phyloP scores from a whole-genome alignment of 345 rosid genomes.

The sweet orange (Citrus sinensis) region DVS_A1.0 CM039161.1:22039501-22040000 shows the following conservation, averaged over 20 bases:
- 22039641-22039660: background rate
- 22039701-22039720: background rate
- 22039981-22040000: slow-evolving; percentile 49
- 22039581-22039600: background rate
- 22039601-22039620: slow-evolving; percentile 4
- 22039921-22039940: slow-evolving; percentile 83
- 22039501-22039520: slow-evolving; percentile 88
- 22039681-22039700: background rate
- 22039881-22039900: slow-evolving; percentile 80
- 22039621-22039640: background rate
- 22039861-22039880: background rate
- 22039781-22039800: background rate
- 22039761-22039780: background rate
- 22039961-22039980: slow-evolving; percentile 76
- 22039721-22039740: background rate
- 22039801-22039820: background rate
- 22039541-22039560: slow-evolving; percentile 13
- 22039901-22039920: slow-evolving; percentile 93
- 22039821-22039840: background rate
- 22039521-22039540: slow-evolving; percentile 96
- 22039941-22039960: slow-evolving; percentile 84
- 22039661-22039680: background rate
- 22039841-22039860: background rate
- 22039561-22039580: background rate
- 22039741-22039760: background rate